Percentiles rank a stretch among this genome's conserved stretches.
Evolutionary conservation across 441 rosid species (phyloP).

Genomic region (Flueggea neowawraea): DNA sequence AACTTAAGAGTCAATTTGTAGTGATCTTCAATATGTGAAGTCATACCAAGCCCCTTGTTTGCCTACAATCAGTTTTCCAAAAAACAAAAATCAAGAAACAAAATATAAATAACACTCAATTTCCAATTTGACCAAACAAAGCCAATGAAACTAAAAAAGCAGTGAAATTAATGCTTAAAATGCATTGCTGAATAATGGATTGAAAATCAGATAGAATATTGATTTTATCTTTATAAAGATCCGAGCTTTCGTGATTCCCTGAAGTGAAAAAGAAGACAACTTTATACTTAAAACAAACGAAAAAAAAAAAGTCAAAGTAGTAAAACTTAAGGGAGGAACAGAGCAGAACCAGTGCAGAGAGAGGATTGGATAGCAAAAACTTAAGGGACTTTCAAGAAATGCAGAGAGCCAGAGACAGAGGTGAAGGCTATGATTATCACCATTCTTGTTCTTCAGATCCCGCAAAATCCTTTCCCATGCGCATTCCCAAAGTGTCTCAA

Average conservation of each 20-base stretch:
- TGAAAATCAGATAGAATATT: conserved; percentile 47
- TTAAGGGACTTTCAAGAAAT: too few relatives aligned
- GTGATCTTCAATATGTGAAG: conserved; percentile 64
- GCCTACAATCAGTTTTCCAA: conserved; percentile 41
- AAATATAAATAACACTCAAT: neutral
- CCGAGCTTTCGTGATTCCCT: conserved; percentile 21
- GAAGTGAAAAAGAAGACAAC: conserved; percentile 10
- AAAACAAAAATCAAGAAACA: neutral
- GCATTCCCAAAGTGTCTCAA: too few relatives aligned
- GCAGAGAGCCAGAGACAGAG: too few relatives aligned
- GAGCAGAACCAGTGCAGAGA: conserved; percentile 74
- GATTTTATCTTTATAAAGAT: conserved; percentile 35
- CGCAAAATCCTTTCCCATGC: too few relatives aligned
- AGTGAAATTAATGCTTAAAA: conserved; percentile 34
- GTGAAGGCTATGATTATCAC: too few relatives aligned
- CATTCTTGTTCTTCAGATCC: too few relatives aligned
- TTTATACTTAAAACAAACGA: neutral
- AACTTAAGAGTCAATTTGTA: conserved; percentile 85
- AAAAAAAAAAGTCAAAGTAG: neutral
- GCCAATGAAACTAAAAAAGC: neutral
- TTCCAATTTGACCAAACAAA: neutral
- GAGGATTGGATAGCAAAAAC: conserved; percentile 68
- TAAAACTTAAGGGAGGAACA: neutral
- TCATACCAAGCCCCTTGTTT: conserved; percentile 85
- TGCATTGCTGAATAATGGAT: conserved; percentile 59